Conservation (phyloP, 306 rosid genomes). For the Astragalus glycyphyllos region DNA sequence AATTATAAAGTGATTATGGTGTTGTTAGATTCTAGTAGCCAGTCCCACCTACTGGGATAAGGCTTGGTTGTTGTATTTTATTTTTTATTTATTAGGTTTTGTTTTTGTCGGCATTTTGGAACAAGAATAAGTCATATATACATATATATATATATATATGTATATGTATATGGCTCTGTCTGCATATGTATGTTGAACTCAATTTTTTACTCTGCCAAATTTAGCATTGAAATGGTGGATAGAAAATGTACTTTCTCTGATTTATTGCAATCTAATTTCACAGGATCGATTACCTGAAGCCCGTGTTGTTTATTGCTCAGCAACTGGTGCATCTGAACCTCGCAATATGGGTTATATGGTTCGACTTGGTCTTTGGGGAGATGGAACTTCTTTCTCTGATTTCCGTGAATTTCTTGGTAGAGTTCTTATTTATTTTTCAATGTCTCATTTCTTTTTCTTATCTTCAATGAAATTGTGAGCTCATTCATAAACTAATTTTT, state of each 20-base stretch:
- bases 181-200: conserved; percentile 10
- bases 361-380: conserved; percentile 99
- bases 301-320: conserved; percentile 95
- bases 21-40: too few relatives aligned
- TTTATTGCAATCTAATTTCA: conserved; percentile 39
- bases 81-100: background rate
- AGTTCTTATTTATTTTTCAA: conserved; percentile 28
- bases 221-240: conserved; percentile 29
- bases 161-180: conserved; percentile 15
- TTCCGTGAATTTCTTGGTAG: conserved; percentile 92
- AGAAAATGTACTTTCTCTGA: conserved; percentile 32
- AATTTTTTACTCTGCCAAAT: conserved; percentile 27
- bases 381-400: conserved; percentile 81
- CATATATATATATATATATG: too few relatives aligned
- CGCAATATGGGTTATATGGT: conserved; percentile 99
- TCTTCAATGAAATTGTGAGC: background rate
- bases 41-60: background rate
- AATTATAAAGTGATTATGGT: background rate
- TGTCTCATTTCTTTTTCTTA: conserved; percentile 2
- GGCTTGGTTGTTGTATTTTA: background rate
- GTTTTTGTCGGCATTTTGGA: conserved; percentile 4
- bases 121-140: too few relatives aligned
- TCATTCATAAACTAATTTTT: conserved; percentile 1
- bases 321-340: conserved; percentile 98
- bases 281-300: conserved; percentile 92